Conservation (phyloP, 805 yeast genomes). For the Komagataella kurtzmanii region DNA sequence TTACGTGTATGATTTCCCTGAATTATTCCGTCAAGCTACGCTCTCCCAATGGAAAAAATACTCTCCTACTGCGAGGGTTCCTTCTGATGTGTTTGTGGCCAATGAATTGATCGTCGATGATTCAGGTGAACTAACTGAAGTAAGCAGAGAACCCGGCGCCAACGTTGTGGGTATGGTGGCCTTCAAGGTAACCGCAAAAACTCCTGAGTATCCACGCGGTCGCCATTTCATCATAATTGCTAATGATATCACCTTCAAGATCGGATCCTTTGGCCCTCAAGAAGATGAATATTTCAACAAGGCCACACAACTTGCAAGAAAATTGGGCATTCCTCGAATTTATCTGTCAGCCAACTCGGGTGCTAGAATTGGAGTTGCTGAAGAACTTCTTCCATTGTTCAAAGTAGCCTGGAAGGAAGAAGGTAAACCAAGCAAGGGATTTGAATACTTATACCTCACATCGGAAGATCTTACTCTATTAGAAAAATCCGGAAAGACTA, state of each 20-base stretch:
- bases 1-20: slow-evolving; percentile 97
- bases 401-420: slow-evolving; percentile 89
- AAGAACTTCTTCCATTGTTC: slow-evolving; percentile 80
- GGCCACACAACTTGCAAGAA: slow-evolving; percentile 85
- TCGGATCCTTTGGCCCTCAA: slow-evolving; percentile 96
- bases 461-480: slow-evolving; percentile 47
- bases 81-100: slow-evolving; percentile 66
- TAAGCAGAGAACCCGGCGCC: slow-evolving; percentile 92
- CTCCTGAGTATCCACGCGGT: slow-evolving; percentile 95
- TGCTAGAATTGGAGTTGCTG: slow-evolving; percentile 98
- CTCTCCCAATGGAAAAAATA: slow-evolving; percentile 70
- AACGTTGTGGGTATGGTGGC: slow-evolving; percentile 97
- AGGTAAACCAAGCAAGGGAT: slow-evolving; percentile 69
- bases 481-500: slow-evolving; percentile 44
- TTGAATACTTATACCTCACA: slow-evolving; percentile 74
- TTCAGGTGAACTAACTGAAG: slow-evolving; percentile 69
- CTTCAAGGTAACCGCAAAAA: slow-evolving; percentile 78
- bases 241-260: slow-evolving; percentile 93
- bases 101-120: slow-evolving; percentile 82
- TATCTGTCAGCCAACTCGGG: slow-evolving; percentile 98
- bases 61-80: slow-evolving; percentile 40
- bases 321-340: slow-evolving; percentile 86
- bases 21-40: slow-evolving; percentile 88
- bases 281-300: slow-evolving; percentile 88
- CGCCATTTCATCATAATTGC: slow-evolving; percentile 90